Evolutionary conservation across 805 yeast species (phyloP).

Genomic region (Starmera quercuum): DNA sequence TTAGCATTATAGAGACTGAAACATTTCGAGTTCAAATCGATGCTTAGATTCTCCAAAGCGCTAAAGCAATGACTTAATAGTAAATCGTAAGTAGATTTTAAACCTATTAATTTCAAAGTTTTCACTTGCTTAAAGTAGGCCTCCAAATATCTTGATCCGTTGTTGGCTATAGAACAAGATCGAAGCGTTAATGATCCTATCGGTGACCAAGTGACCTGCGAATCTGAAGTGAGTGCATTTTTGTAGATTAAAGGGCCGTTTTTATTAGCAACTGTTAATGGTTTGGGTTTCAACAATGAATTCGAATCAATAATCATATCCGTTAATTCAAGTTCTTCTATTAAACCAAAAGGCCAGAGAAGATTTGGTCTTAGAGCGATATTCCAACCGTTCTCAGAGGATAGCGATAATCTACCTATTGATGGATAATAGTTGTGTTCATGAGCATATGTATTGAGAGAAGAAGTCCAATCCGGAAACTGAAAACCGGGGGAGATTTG

Average conservation of each 20-base stretch:
- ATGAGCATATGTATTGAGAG: conserved; percentile 17
- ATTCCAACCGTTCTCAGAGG: conserved; percentile 43
- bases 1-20: conserved; percentile 21
- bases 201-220: conserved; percentile 23
- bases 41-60: conserved; percentile 27
- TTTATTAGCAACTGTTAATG: conserved; percentile 17
- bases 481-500: conserved; percentile 45
- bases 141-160: conserved; percentile 27
- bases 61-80: conserved; percentile 41
- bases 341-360: conserved; percentile 35
- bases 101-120: conserved; percentile 27
- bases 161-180: conserved; percentile 27
- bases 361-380: conserved; percentile 43
- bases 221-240: conserved; percentile 10
- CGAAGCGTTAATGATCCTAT: conserved; percentile 23
- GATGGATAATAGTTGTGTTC: conserved; percentile 18
- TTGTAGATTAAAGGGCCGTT: conserved; percentile 15
- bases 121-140: conserved; percentile 34
- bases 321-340: conserved; percentile 34
- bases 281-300: conserved; percentile 24
- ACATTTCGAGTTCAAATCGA: conserved; percentile 43
- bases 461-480: conserved; percentile 25
- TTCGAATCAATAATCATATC: conserved; percentile 42
- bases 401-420: conserved; percentile 27
- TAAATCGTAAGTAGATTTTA: conserved; percentile 38